Evolutionary conservation across 805 yeast species (phyloP), one percentile per base, ranked within the genome.

Genomic region (Metschnikowia picachoensis): DNA sequence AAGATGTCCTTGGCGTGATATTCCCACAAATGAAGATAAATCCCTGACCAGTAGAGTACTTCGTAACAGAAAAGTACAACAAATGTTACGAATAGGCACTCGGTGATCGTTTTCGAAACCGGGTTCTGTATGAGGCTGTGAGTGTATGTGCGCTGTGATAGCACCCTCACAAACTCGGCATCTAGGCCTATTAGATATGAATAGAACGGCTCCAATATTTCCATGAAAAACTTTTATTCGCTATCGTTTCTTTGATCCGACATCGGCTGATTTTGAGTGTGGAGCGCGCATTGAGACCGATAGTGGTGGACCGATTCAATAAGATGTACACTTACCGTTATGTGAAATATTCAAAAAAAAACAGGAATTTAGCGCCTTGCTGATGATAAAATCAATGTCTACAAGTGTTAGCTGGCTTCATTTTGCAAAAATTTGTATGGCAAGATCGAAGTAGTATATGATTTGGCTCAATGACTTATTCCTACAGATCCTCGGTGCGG

Each of bases 1-100:
- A 85, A 85, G 25, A 80, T 77, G 44, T 83, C 85, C 52, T 78
- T 75, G 13, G 79, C 79, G 46, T 76, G 76, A 50, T 74, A 67
- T 28, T 74, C 74, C 82, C 81, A 77, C 5, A 67, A 49, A 1
- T 62, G 62, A 7, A 73, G 55, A 47, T 62, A 62, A 2, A 74
- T 65, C 0, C 80, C 81, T 28, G 67, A 48, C 64, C 73, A 66
- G 58, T 74, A 73, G 12, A 73, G 50, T 1, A 60, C 47, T 44
- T 77, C 77, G 52, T 75, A 76, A 30, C 68, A 58, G 30, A 61
- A 32, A 9, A 60, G 53, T 8, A 50, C 30, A 30, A 51, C 44
- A 38, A 56, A 53, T 5, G 41, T 32, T 25, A 55, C 41, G 15
- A 54, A 44, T 32, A 56, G 45, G 9, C 40, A n/a, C 39, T 52